These are phyloP conservation scores for Cyanodermella asteris DNA, from an alignment of 2,329 filamentous ascomycete species.

Conservation along the genomic window DNA sequence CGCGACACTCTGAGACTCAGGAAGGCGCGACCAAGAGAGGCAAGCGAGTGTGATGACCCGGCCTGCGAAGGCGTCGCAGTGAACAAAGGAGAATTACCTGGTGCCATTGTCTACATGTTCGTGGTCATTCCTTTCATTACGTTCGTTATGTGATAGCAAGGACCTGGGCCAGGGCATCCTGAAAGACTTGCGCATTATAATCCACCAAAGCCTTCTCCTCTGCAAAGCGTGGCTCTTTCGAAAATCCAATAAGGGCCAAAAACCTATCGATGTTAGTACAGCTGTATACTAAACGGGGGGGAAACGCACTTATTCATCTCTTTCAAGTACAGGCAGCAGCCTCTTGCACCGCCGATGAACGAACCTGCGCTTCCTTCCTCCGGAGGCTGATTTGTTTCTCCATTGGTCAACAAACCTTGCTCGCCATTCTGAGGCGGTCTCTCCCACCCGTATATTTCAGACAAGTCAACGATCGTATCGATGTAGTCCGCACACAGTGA, in stretches of 20 bases:
- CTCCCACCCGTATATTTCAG: slow-evolving; percentile 76
- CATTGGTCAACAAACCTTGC: slow-evolving; percentile 21
- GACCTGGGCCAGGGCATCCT: slow-evolving; percentile 39
- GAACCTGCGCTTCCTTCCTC: slow-evolving; percentile 30
- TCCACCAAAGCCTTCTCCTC: slow-evolving; percentile 44
- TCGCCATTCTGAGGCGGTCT: slow-evolving; percentile 18
- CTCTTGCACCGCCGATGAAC: slow-evolving; percentile 39
- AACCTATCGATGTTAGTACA: slow-evolving; percentile 23
- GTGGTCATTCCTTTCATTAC: too few species aligned
- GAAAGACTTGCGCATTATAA: slow-evolving; percentile 43
- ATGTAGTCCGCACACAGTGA: slow-evolving; percentile 98
- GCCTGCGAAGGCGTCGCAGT: too few species aligned
- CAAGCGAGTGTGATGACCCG: too few species aligned
- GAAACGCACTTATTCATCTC: slow-evolving; percentile 42
- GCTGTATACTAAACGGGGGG: slow-evolving; percentile 3
- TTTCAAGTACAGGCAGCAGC: slow-evolving; percentile 39
- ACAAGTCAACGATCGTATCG: slow-evolving; percentile 92
- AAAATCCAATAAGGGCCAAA: slow-evolving; percentile 40
- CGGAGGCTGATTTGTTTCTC: slow-evolving; percentile 22
- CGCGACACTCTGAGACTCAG: too few species aligned
- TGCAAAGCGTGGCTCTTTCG: slow-evolving; percentile 40
- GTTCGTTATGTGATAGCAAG: too few species aligned
- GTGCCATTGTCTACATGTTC: too few species aligned
- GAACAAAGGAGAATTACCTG: too few species aligned
- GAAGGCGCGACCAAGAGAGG: too few species aligned